Evolutionary conservation across 1,284 basidiomycete genomes (phyloP), one percentile per base, ranked within the genome.

Genomic region (Thelephora terrestris): DNA sequence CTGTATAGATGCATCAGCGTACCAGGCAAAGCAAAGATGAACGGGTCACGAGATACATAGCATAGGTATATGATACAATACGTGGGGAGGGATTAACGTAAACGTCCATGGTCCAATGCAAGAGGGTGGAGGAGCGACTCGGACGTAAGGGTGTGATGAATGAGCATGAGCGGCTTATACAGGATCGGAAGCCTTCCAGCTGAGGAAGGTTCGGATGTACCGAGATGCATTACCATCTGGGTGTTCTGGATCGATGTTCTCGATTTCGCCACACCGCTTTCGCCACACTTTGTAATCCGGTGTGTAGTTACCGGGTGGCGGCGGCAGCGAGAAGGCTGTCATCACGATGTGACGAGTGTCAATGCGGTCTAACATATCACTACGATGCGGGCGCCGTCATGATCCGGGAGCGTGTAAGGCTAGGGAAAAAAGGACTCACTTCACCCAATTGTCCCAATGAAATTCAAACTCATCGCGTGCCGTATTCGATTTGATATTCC

Each of bases 351-450:
- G 65, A 35, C 78, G 75, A 66, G 83, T 74, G 43, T 72, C 70
- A 36, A 81, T 79, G n/a, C 83, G 78, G 55, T 84, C 79, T 46
- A 68, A 68, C 85, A 87, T 87, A 55, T 87, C 85, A 52, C 84
- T 87, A 51, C 17, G 40, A 14, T 50, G 23, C 40, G 39, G 34
- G 45, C 34, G 12, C 40, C 21, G 47, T 44, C 27, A 49, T 25
- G 23, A 18, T 45, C 40, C 48, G 18, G 42, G 17, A 42, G 20
- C 52, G 27, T 54, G 49, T 23, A 42, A 45, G 34, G 6, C 7
- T 23, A 16, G 23, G 45, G 18, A 47, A 29, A 12, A 7, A 10
- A 34, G 48, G 9, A 52, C 79, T 55, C 47, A 86, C 85, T 70
- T 74, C 62, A 78, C 71, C 85, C 84, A 87, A 48, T 77, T 77